A percentile compares a stretch with the other conserved stretches of the same genome.
phyloP scores from a whole-genome alignment of 2,329 filamentous ascomycete genomes.

The Pezizomycotina sp. region DNA sequence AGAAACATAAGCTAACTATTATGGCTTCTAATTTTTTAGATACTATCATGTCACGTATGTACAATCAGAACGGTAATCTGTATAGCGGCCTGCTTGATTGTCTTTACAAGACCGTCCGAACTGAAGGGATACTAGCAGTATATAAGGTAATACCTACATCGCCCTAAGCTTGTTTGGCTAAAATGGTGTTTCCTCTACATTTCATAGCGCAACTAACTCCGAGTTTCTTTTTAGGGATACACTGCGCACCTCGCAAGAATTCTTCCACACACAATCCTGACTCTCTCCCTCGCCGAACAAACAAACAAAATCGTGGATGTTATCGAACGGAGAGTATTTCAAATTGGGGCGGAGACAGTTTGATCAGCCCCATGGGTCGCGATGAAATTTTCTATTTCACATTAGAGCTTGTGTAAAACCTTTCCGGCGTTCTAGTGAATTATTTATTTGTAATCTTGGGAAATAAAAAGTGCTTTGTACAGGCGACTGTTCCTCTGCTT shows the following conservation, averaged over 20 bases:
- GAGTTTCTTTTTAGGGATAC: conserved; percentile 43
- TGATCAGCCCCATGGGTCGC: too few species aligned
- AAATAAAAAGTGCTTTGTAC: too few species aligned
- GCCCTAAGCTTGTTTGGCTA: too few species aligned
- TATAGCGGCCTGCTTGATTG: conserved; percentile 90
- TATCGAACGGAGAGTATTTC: conserved; percentile 46
- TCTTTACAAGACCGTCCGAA: conserved; percentile 72
- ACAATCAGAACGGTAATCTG: conserved; percentile 97
- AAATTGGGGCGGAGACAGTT: conserved; percentile 1
- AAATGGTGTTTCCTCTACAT: too few species aligned
- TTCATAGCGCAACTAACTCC: too few species aligned
- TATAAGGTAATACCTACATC: conserved; percentile 64
- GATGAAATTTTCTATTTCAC: too few species aligned
- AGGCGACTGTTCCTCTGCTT: too few species aligned
- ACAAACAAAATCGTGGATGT: conserved; percentile 82
- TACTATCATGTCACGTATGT: conserved; percentile 96
- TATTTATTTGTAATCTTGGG: too few species aligned
- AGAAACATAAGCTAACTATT: conserved; percentile 2
- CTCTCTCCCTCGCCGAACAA: conserved; percentile 84
- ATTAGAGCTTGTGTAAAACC: too few species aligned
- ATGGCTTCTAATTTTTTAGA: conserved; percentile 38
- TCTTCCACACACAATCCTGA: conserved; percentile 86
- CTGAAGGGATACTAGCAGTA: conserved; percentile 77
- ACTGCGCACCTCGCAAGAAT: conserved; percentile 88
- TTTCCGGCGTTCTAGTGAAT: too few species aligned